Evolutionary conservation across 2,329 filamentous ascomycete genomes (phyloP), one percentile per base, ranked within the genome.

Genomic region (Aspergillus pseudoterreus): DNA sequence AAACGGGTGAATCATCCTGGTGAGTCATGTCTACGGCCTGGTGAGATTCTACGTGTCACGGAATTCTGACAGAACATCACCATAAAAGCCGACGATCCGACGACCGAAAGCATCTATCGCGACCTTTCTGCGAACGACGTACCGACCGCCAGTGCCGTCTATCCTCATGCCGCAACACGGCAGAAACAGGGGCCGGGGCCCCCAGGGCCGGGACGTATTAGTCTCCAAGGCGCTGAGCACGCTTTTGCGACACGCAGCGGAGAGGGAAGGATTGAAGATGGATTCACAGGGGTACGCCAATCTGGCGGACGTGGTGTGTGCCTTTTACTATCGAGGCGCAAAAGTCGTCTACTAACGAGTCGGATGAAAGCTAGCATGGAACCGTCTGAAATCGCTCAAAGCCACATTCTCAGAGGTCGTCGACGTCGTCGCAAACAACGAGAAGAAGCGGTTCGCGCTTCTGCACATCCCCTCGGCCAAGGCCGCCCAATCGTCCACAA

Each of bases 371-470:
- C 75, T 87, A 33, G 71, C 73, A 62, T 84, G 81, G 67, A 76
- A 75, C 47, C 80, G 78, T 42, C 71, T 96, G 49, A 82, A 82
- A 56, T 83, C 82, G 4, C 78, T 95, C 9, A 79, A 88, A 55
- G 82, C 87, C n/a, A 88, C 86, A 0, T 81, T 96, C 51, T 73
- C 78, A 2, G 92, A 96, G 59, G 78, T 99, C 56, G 77, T 82
- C 49, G 69, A 78, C 9, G 80, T 86, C 14, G 91, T 96, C 11
- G 71, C 76, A 12, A 81, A 81, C 45, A 95, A 90, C 66, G 88
- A 92, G 64, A 99, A 99, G 75, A 88, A 96, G 71, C 88, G 94
- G 36, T 99, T 95, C 76, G 82, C 85, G 1, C 78, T 97, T 64
- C 85, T 90, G 48, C 81, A 81, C 43, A 80, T 70, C 6, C 67